Conservation (phyloP, 1,284 basidiomycete species). For the Chondrostereum purpureum region DNA sequence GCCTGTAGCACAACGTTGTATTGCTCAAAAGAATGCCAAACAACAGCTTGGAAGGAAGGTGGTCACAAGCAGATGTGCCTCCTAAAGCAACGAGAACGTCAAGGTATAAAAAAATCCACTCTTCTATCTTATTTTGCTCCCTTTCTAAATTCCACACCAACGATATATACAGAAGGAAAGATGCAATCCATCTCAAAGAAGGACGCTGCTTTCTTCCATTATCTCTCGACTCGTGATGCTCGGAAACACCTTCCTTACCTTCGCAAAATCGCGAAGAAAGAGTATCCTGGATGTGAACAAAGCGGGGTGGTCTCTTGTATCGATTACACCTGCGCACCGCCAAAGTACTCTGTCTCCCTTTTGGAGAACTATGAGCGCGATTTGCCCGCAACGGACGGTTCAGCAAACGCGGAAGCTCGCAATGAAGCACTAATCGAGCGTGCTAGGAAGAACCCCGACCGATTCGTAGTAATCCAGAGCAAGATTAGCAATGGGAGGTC, state of each 20-base stretch:
- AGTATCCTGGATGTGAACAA: slow-evolving; percentile 19
- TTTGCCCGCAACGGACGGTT: slow-evolving; percentile 13
- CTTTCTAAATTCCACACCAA: no score
- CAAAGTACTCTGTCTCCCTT: slow-evolving; percentile 20
- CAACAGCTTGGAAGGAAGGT: slow-evolving; percentile 28
- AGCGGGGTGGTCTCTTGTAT: slow-evolving; percentile 24
- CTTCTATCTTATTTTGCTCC: no score
- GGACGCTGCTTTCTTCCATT: slow-evolving; percentile 29
- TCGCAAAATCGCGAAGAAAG: slow-evolving; percentile 19
- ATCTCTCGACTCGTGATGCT: slow-evolving; percentile 26
- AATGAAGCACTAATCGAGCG: slow-evolving; percentile 30
- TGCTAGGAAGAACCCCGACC: slow-evolving; percentile 24
- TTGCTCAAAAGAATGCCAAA: slow-evolving; percentile 34
- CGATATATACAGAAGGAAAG: slow-evolving; percentile 32
- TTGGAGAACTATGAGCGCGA: slow-evolving; percentile 21
- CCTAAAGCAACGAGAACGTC: slow-evolving; percentile 28
- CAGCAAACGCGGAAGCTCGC: slow-evolving; percentile 24
- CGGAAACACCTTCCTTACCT: slow-evolving; percentile 21
- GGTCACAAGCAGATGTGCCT: slow-evolving; percentile 32
- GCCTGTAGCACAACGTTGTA: slow-evolving; percentile 30
- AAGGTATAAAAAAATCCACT: slow-evolving; percentile 21
- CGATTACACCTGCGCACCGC: slow-evolving; percentile 25
- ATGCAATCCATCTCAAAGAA: slow-evolving; percentile 24
- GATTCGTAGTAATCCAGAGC: slow-evolving; percentile 28
- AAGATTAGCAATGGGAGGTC: slow-evolving; percentile 23